Conservation (phyloP, 2,329 filamentous ascomycete genomes). For the Trichoderma sp. region DNA sequence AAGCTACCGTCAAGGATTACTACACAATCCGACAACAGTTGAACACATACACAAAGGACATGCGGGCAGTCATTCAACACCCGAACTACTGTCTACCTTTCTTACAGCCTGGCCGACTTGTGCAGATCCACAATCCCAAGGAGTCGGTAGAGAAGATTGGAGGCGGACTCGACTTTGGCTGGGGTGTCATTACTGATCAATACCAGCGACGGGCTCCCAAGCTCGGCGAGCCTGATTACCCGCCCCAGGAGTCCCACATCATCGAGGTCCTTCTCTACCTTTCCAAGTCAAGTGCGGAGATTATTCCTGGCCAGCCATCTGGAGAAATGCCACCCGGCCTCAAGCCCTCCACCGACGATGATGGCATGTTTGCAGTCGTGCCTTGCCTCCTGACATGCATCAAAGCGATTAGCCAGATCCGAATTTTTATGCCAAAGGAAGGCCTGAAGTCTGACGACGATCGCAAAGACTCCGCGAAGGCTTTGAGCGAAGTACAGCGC, state of each 20-base stretch:
- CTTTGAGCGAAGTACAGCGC: constrained; percentile 74
- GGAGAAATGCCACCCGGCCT: constrained; percentile 64
- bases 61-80: constrained; percentile 88
- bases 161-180: constrained; percentile 73
- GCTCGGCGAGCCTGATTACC: constrained; percentile 66
- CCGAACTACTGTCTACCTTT: constrained; percentile 84
- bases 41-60: constrained; percentile 80
- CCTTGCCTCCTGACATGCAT: constrained; percentile 85
- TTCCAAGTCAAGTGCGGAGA: constrained; percentile 52
- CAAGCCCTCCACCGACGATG: constrained; percentile 36
- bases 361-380: constrained; percentile 49
- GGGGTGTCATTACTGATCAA: constrained; percentile 85
- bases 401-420: constrained; percentile 79
- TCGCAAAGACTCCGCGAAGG: constrained; percentile 66
- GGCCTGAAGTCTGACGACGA: constrained; percentile 65
- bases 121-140: constrained; percentile 76
- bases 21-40: constrained; percentile 87
- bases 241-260: constrained; percentile 75
- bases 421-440: constrained; percentile 80
- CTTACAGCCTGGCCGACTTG: constrained; percentile 81
- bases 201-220: constrained; percentile 66
- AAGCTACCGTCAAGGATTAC: constrained; percentile 88
- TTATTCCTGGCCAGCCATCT: constrained; percentile 40
- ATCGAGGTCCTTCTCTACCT: constrained; percentile 77
- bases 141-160: constrained; percentile 45